Evolutionary conservation across 2,329 filamentous ascomycete species (phyloP).

Genomic region (Trichoderma guizhouense): DNA sequence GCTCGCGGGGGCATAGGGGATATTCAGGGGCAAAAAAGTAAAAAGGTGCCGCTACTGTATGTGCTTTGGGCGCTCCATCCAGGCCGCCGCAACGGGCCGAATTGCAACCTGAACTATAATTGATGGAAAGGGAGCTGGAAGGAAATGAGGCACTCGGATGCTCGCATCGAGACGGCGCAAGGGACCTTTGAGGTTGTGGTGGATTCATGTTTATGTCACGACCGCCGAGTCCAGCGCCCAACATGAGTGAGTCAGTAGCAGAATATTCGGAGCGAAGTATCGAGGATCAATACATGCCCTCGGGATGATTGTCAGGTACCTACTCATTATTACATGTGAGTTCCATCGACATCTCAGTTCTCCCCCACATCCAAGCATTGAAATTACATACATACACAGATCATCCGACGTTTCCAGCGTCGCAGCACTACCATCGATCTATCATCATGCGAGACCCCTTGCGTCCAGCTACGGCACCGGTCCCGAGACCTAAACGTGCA

Average conservation of each 20-base stretch:
- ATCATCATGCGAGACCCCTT: neutral
- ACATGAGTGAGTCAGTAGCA: neutral
- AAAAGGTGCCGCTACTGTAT: neutral
- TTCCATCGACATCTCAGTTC: neutral
- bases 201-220: neutral
- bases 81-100: constrained; percentile 1
- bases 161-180: neutral
- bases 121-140: neutral
- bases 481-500: neutral
- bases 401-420: constrained; percentile 1
- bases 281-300: neutral
- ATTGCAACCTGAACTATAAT: neutral
- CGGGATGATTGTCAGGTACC: neutral
- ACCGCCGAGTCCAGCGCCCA: neutral
- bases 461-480: neutral
- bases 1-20: neutral
- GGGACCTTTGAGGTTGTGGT: neutral
- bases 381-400: neutral
- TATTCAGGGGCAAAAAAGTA: neutral
- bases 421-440: constrained; percentile 4
- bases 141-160: neutral
- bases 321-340: neutral
- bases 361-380: neutral
- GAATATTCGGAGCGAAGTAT: neutral
- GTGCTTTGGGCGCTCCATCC: neutral